phyloP scores from a whole-genome alignment of 2,329 filamentous ascomycete genomes.

The Fusarium concolor region DNA sequence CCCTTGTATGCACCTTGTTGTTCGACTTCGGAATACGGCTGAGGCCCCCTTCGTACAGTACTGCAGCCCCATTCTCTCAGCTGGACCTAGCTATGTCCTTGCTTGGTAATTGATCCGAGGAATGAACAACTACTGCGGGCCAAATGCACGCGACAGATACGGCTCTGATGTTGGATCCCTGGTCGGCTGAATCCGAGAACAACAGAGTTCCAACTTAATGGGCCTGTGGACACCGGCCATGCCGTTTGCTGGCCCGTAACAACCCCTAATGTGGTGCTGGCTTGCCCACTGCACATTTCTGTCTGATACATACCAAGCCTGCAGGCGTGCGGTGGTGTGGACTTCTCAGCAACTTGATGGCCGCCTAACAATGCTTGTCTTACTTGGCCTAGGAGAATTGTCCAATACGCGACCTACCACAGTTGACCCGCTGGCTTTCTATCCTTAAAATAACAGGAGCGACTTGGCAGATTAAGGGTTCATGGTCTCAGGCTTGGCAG shows the following conservation, averaged over 20 bases:
- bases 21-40: conserved; percentile 32
- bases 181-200: conserved; percentile 40
- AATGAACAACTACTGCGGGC: background rate
- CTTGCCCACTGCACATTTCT: conserved; percentile 31
- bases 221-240: conserved; percentile 32
- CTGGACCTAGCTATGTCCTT: conserved; percentile 15
- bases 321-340: conserved; percentile 11
- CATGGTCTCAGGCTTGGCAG: conserved; percentile 3
- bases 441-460: background rate
- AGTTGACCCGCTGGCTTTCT: background rate
- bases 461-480: background rate
- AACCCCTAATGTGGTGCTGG: conserved; percentile 28
- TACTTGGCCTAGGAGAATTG: conserved; percentile 18
- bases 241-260: conserved; percentile 5
- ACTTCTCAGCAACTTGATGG: conserved; percentile 19
- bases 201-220: conserved; percentile 27
- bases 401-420: conserved; percentile 10
- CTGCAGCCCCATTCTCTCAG: conserved; percentile 26
- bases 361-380: conserved; percentile 22
- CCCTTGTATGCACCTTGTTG: conserved; percentile 34
- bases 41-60: conserved; percentile 6
- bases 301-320: conserved; percentile 1
- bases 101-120: conserved; percentile 20
- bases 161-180: conserved; percentile 24
- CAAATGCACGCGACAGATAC: conserved; percentile 3